Percentiles rank a stretch among this genome's conserved stretches.
These are phyloP conservation scores for Dissophora globulifera DNA, from an alignment of 192 early-diverging fungal genomes.

Conservation along the genomic window DNA sequence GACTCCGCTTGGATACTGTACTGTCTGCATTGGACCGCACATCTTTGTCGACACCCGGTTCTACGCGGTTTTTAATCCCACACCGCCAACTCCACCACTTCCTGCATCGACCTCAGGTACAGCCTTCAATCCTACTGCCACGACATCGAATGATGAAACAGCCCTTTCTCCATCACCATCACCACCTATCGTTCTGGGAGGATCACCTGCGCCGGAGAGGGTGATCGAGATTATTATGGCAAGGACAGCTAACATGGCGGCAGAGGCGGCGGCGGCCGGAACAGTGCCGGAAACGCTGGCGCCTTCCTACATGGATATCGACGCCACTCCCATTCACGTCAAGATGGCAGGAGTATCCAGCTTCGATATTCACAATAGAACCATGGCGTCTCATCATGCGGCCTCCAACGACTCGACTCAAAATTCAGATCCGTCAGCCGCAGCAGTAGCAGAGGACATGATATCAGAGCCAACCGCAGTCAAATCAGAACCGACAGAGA, in stretches of 20 bases:
- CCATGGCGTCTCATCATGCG: neutral
- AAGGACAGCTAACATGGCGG: conserved; percentile 6
- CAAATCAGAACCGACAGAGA: neutral
- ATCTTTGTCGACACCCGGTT: conserved; percentile 46
- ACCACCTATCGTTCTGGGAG: conserved; percentile 7
- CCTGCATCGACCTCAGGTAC: neutral
- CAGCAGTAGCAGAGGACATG: conserved; percentile 1
- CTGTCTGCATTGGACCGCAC: conserved; percentile 47
- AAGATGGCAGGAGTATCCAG: neutral
- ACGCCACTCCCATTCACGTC: neutral
- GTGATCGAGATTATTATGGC: conserved; percentile 31
- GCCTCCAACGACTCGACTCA: neutral
- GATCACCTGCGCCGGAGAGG: conserved; percentile 29
- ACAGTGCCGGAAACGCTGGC: neutral
- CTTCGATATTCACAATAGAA: no score
- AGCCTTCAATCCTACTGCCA: conserved; percentile 1
- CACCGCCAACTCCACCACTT: conserved; percentile 2
- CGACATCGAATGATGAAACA: conserved; percentile 5
- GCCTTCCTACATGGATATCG: neutral
- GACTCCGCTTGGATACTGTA: conserved; percentile 23
- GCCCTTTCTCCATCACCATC: conserved; percentile 1
- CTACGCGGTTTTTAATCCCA: conserved; percentile 34
- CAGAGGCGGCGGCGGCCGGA: conserved; percentile 7
- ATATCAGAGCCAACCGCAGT: neutral
- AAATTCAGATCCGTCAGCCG: neutral